phyloP scores from a whole-genome alignment of 306 rosid genomes.

The Prosopis cineraria region DNA sequence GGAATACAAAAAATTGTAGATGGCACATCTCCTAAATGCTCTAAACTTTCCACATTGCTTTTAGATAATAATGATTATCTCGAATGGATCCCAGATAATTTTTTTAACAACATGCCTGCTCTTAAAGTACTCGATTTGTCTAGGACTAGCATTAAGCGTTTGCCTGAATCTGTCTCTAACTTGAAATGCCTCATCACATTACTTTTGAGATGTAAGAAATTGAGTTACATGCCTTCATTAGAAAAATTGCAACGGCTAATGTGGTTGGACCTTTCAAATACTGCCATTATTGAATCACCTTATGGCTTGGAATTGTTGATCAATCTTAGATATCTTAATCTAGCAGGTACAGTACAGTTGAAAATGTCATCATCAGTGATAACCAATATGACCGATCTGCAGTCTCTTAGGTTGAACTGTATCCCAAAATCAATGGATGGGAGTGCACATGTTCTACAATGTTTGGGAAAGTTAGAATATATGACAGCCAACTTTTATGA shows the following conservation, averaged over 20 bases:
- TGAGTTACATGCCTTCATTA: neutral
- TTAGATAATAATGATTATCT: no score
- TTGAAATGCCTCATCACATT: neutral
- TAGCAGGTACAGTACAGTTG: neutral
- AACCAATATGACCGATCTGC: neutral
- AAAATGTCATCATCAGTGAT: neutral
- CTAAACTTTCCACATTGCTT: no score
- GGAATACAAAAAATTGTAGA: no score
- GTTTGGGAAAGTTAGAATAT: neutral
- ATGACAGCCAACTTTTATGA: neutral
- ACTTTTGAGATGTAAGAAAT: neutral
- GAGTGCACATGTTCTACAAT: neutral
- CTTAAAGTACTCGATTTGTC: neutral
- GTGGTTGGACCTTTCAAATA: neutral
- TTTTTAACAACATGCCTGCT: neutral
- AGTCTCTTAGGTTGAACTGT: neutral
- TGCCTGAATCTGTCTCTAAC: neutral
- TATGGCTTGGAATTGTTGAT: neutral
- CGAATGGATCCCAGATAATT: no score
- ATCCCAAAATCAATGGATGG: neutral
- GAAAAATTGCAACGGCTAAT: neutral
- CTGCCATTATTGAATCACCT: neutral
- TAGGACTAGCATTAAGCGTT: neutral
- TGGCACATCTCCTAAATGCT: no score
- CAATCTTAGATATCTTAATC: neutral